These are phyloP conservation scores for Afroboletus lepidellus DNA, from an alignment of 1,284 basidiomycete genomes.

Conservation along the genomic window DNA sequence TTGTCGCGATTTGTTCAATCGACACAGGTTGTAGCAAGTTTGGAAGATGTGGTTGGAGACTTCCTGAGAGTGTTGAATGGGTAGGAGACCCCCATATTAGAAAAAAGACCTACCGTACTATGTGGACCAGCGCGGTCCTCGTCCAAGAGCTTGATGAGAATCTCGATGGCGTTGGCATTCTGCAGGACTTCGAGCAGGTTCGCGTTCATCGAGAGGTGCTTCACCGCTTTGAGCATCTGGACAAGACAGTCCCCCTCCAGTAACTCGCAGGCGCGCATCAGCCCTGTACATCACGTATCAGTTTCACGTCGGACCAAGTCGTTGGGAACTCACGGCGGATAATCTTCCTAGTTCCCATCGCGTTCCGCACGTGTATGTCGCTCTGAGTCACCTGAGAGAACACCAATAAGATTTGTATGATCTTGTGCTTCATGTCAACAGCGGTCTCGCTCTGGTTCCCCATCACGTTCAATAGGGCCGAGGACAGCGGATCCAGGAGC, in stretches of 20 bases:
- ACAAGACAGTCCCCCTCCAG: slow-evolving; percentile 85
- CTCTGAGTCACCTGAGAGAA: slow-evolving; percentile 96
- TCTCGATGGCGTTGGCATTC: slow-evolving; percentile 93
- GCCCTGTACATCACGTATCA: slow-evolving; percentile 46
- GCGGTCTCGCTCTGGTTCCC: slow-evolving; percentile 66
- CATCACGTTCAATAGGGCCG: slow-evolving; percentile 87
- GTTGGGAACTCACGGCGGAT: slow-evolving; percentile 68
- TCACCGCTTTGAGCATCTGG: slow-evolving; percentile 90
- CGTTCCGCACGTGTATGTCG: slow-evolving; percentile 89
- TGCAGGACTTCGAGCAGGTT: slow-evolving; percentile 90
- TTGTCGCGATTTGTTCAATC: slow-evolving; percentile 90
- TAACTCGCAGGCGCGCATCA: slow-evolving; percentile 80
- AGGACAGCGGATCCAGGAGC: slow-evolving; percentile 87
- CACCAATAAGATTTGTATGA: slow-evolving; percentile 87
- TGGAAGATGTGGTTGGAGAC: slow-evolving; percentile 93
- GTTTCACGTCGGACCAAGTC: slow-evolving; percentile 5
- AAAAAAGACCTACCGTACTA: slow-evolving; percentile 62
- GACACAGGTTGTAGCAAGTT: slow-evolving; percentile 91
- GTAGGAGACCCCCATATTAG: neutral
- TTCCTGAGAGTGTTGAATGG: slow-evolving; percentile 55
- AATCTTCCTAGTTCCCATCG: slow-evolving; percentile 86
- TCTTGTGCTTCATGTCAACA: slow-evolving; percentile 80
- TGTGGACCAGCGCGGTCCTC: slow-evolving; percentile 79
- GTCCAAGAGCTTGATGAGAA: slow-evolving; percentile 81
- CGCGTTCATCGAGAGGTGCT: slow-evolving; percentile 93